Evolutionary conservation across 2,329 filamentous ascomycete genomes (phyloP), one percentile per base, ranked within the genome.

Genomic region (Talaromyces rugulosus): DNA sequence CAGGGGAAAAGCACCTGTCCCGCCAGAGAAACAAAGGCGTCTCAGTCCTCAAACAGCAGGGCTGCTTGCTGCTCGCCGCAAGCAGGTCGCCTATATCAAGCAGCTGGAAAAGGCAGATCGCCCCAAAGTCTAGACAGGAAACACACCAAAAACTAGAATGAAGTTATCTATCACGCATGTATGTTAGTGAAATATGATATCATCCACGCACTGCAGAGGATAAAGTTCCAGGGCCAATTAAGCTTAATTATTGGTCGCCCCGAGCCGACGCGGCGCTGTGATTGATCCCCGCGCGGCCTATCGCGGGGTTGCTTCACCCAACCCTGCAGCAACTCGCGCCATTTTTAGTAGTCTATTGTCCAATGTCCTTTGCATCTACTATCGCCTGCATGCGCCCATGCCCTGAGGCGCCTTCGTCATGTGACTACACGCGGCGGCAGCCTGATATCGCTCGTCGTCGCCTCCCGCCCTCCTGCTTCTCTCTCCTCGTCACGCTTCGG

Each of bases 401-500:
- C n/a, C 18, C 9, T 18, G 2, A 47, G 7, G 44, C 50, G 28
- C 28, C 18, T 7, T n/a, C 9, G 30, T 53, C 50, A 53, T 53
- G 50, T 53, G 50, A 53, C 28, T 9, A 9, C 14, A 7, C 7
- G n/a, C 14, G 12, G 30, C 28, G 2, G 50, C 28, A 53, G 50
- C 50, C 50, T 53, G 56, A 11, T 30, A 36, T 56, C 36, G 34
- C 23, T 47, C 36, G 34, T 30, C 36, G 9, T 34, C 27, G 28
- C 31, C 40, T 57, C 31, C 18, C 33, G 14, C 42, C 63, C 64
- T 63, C 74, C 70, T 70, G 68, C 71, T 67, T 71, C 71, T 78
- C 74, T 78, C 76, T 74, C 77, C 72, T 77, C 75, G 75, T 78
- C 78, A 76, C 76, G 77, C 74, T 76, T 73, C 74, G 70, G 66